phyloP scores from a whole-genome alignment of 805 yeast species.

The Phaffomyces opuntiae region DNA sequence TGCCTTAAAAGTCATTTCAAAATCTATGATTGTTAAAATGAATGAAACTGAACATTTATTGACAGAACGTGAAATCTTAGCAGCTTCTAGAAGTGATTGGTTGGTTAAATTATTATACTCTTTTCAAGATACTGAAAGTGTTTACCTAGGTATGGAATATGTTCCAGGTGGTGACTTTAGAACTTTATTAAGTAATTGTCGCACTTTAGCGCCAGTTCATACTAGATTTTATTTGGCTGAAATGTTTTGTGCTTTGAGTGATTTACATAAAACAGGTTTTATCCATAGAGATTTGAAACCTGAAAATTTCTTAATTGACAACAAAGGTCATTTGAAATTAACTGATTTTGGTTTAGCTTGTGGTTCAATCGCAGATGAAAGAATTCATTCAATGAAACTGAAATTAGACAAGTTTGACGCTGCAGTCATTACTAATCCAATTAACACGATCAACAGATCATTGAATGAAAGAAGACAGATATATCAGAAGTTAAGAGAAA shows the following conservation, averaged over 20 bases:
- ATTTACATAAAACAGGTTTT: conserved; percentile 89
- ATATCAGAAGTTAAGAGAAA: conserved; percentile 69
- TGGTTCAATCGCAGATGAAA: conserved; percentile 86
- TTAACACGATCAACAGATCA: conserved; percentile 52
- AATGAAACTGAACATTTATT: conserved; percentile 95
- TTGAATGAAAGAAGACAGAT: conserved; percentile 82
- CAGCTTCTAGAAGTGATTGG: conserved; percentile 97
- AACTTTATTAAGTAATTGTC: conserved; percentile 88
- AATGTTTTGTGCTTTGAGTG: conserved; percentile 93
- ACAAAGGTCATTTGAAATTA: conserved; percentile 84
- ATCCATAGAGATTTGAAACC: conserved; percentile 97
- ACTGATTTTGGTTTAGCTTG: conserved; percentile 98
- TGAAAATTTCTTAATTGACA: conserved; percentile 84
- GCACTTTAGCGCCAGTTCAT: conserved; percentile 87
- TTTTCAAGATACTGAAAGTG: conserved; percentile 85
- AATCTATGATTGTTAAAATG: conserved; percentile 74
- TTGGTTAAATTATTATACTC: conserved; percentile 88
- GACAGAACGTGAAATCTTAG: conserved; percentile 92
- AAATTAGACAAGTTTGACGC: conserved; percentile 66
- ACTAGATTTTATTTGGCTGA: conserved; percentile 93
- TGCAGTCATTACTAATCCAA: conserved; percentile 41
- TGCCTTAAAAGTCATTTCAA: conserved; percentile 88
- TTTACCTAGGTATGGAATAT: conserved; percentile 96
- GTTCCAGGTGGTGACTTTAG: conserved; percentile 99
- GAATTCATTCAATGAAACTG: conserved; percentile 87